Percentiles rank a stretch among this genome's conserved stretches.
phyloP scores from a whole-genome alignment of 2,329 filamentous ascomycete genomes.

The Diaporthe sp. region DNA sequence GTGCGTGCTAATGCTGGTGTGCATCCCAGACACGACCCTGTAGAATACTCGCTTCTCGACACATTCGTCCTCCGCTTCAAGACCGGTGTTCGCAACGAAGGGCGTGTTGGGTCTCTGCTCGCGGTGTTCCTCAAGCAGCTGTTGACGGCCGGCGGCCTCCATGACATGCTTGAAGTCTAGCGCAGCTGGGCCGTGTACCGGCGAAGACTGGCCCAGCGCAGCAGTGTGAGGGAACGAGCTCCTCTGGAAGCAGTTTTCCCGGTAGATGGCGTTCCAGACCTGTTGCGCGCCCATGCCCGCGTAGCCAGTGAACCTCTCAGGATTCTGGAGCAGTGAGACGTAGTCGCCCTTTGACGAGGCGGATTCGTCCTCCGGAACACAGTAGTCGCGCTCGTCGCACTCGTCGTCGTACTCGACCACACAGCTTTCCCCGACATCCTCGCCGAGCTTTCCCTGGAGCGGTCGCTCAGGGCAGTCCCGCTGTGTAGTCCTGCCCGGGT shows the following conservation, averaged over 20 bases:
- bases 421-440: conserved; percentile 91
- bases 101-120: conserved; percentile 65
- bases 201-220: conserved; percentile 58
- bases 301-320: conserved; percentile 96
- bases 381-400: conserved; percentile 96
- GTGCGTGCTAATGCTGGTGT: conserved; percentile 96
- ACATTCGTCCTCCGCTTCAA: conserved; percentile 90
- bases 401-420: conserved; percentile 98
- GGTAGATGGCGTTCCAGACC: conserved; percentile 97
- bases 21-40: conserved; percentile 95
- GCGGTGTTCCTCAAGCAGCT: conserved; percentile 69
- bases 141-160: conserved; percentile 67
- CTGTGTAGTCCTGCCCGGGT: conserved; percentile 82
- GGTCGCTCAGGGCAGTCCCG: conserved; percentile 77
- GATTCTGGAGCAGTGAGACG: conserved; percentile 92
- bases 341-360: conserved; percentile 91
- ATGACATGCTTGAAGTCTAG: conserved; percentile 72
- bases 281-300: conserved; percentile 84
- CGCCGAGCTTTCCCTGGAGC: conserved; percentile 84
- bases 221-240: conserved; percentile 71
- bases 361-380: conserved; percentile 93
- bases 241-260: conserved; percentile 93
- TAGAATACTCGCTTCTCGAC: conserved; percentile 99
- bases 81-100: conserved; percentile 70
- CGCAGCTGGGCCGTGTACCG: conserved; percentile 62